Conservation (phyloP, 2,329 filamentous ascomycete genomes). For the Annulohypoxylon truncatum region DNA sequence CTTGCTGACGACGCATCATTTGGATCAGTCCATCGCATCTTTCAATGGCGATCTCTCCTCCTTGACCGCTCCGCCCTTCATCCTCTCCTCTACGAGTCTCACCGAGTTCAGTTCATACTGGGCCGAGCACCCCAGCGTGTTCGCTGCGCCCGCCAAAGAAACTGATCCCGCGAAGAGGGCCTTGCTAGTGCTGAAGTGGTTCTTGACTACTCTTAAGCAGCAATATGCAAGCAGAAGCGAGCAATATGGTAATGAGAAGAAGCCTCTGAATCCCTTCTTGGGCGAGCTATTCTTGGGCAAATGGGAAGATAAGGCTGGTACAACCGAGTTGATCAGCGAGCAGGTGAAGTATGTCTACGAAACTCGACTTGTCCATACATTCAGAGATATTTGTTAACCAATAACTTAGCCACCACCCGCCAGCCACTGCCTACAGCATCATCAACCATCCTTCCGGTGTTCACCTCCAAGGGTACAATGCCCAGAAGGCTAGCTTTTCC, state of each 20-base stretch:
- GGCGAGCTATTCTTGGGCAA: conserved; percentile 61
- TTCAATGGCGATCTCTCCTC: conserved; percentile 64
- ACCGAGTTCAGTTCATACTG: conserved; percentile 64
- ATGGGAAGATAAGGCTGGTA: conserved; percentile 50
- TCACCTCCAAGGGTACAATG: conserved; percentile 62
- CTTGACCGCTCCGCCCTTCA: conserved; percentile 62
- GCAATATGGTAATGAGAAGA: conserved; percentile 61
- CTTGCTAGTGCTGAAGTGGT: conserved; percentile 60
- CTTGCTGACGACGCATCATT: conserved; percentile 10
- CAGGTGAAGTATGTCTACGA: conserved; percentile 55
- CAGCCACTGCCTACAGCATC: conserved; percentile 65
- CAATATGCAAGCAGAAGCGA: conserved; percentile 60
- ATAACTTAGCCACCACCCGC: conserved; percentile 60
- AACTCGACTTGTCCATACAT: not conserved
- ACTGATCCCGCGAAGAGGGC: conserved; percentile 56
- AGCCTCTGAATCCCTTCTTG: conserved; percentile 65
- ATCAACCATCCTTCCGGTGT: conserved; percentile 57
- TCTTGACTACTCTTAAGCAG: conserved; percentile 59
- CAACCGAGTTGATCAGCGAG: conserved; percentile 54
- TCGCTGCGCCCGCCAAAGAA: conserved; percentile 60
- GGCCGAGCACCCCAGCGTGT: conserved; percentile 60
- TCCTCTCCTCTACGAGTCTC: conserved; percentile 60
- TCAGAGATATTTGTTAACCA: conserved; percentile 18
- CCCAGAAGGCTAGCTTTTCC: conserved; percentile 64
- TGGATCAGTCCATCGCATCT: conserved; percentile 49